Evolutionary conservation across 192 early-diverging fungal genomes (phyloP).

Genomic region (Coemansia sp.): DNA sequence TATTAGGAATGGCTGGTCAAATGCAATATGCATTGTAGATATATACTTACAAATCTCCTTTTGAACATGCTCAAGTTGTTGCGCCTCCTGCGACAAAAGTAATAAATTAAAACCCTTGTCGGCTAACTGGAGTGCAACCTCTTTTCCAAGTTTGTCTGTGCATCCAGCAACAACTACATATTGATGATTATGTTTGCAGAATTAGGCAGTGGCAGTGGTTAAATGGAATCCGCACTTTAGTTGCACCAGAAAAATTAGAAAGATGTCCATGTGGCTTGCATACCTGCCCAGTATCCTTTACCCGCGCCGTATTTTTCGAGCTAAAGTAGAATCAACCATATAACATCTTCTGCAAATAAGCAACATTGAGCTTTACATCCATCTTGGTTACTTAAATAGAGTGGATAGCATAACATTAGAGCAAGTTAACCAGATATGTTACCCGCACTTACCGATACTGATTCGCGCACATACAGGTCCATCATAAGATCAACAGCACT

Average conservation of each 20-base stretch:
- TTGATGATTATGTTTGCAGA: not conserved
- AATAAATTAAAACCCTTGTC: slow-evolving; percentile 77
- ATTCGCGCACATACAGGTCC: slow-evolving; percentile 36
- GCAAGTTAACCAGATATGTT: not conserved
- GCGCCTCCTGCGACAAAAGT: slow-evolving; percentile 70
- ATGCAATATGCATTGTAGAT: not conserved
- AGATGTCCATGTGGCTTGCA: not conserved
- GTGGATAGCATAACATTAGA: not conserved
- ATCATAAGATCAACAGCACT: slow-evolving; percentile 21
- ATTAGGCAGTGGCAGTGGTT: not conserved
- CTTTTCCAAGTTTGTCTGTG: slow-evolving; percentile 91
- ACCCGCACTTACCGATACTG: slow-evolving; percentile 24
- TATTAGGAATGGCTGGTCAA: not conserved
- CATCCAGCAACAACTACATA: slow-evolving; percentile 82
- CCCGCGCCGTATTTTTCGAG: slow-evolving; percentile 37
- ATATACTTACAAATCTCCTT: slow-evolving; percentile 57
- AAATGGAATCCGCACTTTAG: not conserved
- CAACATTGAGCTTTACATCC: not conserved
- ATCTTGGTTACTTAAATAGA: not conserved
- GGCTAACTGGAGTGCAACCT: slow-evolving; percentile 87
- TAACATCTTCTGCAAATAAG: no score
- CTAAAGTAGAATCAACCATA: slow-evolving; percentile 5
- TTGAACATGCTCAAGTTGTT: slow-evolving; percentile 69
- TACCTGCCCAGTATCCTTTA: slow-evolving; percentile 50
- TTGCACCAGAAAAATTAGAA: not conserved